Conservation (phyloP, 257 asterid genomes). For the Henckelia pumila region DNA sequence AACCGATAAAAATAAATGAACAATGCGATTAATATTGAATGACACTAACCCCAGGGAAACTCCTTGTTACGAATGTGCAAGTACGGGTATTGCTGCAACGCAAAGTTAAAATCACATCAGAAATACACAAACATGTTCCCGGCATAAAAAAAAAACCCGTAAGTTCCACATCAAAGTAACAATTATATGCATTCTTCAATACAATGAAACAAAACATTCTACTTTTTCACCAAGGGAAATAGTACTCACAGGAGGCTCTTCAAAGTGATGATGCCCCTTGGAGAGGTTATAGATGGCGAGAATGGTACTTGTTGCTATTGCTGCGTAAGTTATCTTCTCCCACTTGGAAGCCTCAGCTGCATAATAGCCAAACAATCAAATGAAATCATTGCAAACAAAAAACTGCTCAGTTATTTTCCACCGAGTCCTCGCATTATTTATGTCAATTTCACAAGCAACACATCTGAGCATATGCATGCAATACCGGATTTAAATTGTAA, state of each 20-base stretch:
- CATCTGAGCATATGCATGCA: too few species aligned
- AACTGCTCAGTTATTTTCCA: not conserved
- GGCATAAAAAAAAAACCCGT: not conserved
- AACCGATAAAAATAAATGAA: not conserved
- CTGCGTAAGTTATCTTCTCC: conserved; percentile 76
- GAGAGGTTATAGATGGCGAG: conserved; percentile 53
- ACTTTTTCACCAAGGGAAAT: not conserved
- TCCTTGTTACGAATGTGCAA: conserved; percentile 82
- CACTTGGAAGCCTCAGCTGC: conserved; percentile 86
- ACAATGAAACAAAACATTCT: not conserved
- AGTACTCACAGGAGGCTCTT: conserved; percentile 71
- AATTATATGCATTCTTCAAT: not conserved
- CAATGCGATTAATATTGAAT: not conserved
- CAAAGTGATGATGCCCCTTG: conserved; percentile 72
- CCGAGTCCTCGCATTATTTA: not conserved
- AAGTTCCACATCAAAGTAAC: not conserved
- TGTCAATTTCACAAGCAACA: not conserved
- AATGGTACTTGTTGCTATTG: conserved; percentile 42
- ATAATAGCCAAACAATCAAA: not conserved
- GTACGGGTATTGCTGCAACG: conserved; percentile 59
- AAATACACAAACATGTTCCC: conserved; percentile 1
- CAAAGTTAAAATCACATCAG: conserved; percentile 17
- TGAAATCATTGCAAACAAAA: not conserved
- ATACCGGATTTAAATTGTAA: not conserved
- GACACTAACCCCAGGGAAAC: conserved; percentile 76